phyloP scores from a whole-genome alignment of 345 rosid species.

The Citrus reticulata region DNA sequence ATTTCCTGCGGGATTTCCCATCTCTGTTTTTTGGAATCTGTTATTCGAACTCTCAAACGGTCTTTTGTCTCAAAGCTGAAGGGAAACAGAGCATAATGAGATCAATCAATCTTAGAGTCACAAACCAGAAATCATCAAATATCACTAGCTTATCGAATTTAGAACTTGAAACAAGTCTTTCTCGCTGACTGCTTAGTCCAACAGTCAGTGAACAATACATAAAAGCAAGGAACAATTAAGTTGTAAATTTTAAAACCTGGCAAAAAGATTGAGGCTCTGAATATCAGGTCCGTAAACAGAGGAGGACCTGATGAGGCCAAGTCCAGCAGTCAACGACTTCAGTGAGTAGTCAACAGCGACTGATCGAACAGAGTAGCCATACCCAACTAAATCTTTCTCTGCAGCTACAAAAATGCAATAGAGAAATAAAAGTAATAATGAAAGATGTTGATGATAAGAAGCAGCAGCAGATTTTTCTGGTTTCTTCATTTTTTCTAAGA shows the following conservation, averaged over 20 bases:
- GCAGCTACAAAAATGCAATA: background rate
- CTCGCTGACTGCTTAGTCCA: too few relatives aligned
- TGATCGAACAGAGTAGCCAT: conserved; percentile 2
- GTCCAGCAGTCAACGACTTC: conserved; percentile 4
- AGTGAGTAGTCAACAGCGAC: background rate
- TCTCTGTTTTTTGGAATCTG: background rate
- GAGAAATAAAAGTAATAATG: background rate
- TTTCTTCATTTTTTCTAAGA: background rate
- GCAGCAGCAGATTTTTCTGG: background rate
- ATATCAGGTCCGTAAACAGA: conserved; percentile 1
- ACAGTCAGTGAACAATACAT: too few relatives aligned
- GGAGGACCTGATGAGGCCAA: background rate
- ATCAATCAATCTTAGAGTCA: background rate
- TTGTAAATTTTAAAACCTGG: background rate
- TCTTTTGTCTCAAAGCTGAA: background rate
- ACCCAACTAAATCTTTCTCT: background rate
- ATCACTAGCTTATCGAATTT: too few relatives aligned
- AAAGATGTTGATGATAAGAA: background rate
- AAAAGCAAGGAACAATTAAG: background rate
- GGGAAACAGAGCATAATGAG: background rate
- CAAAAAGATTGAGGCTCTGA: background rate
- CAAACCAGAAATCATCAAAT: background rate
- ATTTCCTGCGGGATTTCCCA: background rate
- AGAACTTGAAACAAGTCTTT: too few relatives aligned
- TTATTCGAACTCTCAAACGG: background rate